Evolutionary conservation across 1,284 basidiomycete genomes (phyloP).

Genomic region (Takashimella koratensis): DNA sequence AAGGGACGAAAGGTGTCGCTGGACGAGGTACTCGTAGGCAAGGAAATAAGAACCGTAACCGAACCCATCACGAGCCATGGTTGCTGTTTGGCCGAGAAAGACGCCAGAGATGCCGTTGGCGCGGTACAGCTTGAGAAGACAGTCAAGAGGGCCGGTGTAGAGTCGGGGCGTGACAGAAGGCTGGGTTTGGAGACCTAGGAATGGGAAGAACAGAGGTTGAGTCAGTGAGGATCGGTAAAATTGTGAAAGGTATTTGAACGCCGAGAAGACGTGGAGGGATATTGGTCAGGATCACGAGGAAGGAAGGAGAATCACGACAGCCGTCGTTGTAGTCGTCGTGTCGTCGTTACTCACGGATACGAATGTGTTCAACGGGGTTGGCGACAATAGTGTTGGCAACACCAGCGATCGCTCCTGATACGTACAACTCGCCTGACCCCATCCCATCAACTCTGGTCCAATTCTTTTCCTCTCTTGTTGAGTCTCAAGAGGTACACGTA

Average conservation of each 20-base stretch:
- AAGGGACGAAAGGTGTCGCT: conserved; percentile 58
- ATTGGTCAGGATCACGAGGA: no score
- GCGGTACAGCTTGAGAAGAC: conserved; percentile 70
- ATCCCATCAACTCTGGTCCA: no score
- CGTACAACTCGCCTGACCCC: conserved; percentile 66
- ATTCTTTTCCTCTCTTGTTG: no score
- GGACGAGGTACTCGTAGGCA: conserved; percentile 88
- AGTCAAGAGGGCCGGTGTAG: conserved; percentile 81
- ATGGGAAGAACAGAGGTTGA: background rate
- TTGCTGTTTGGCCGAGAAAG: conserved; percentile 90
- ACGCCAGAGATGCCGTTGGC: conserved; percentile 72
- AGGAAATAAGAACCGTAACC: conserved; percentile 90
- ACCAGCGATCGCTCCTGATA: conserved; percentile 78
- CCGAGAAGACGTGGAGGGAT: no score
- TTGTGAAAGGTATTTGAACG: no score
- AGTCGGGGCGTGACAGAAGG: conserved; percentile 61
- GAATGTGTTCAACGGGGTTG: conserved; percentile 94
- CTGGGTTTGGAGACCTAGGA: conserved; percentile 78
- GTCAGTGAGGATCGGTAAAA: no score
- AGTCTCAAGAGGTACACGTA: conserved; percentile 6
- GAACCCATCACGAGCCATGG: conserved; percentile 76
- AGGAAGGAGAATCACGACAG: no score
- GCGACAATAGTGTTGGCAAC: conserved; percentile 88
- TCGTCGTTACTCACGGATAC: conserved; percentile 72
- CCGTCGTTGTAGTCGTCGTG: no score